Evolutionary conservation across 495 filamentous ascomycete species (phyloP).

Genomic region (Opeltia flavorubescens): DNA sequence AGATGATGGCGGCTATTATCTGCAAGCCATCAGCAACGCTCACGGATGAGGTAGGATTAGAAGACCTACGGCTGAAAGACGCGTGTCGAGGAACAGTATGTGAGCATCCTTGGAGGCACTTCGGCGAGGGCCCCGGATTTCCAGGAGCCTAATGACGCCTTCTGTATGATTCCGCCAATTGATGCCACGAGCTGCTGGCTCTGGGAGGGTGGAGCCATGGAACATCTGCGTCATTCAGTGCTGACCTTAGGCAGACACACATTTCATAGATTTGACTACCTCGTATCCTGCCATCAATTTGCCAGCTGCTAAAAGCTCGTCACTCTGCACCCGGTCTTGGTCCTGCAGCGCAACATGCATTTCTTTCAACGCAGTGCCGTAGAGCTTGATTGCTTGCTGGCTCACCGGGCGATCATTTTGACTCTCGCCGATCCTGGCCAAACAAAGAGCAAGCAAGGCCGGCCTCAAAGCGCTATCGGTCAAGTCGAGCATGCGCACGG

Average conservation of each 20-base stretch:
- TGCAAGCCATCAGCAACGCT: neutral
- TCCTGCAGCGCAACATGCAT: neutral
- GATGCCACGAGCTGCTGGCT: neutral
- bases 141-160: neutral
- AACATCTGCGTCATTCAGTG: neutral
- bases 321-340: neutral
- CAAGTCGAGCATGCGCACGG: neutral
- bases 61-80: neutral
- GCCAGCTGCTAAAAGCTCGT: neutral
- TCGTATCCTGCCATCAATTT: neutral
- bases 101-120: neutral
- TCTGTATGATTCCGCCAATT: neutral
- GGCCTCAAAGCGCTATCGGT: neutral
- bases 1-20: neutral
- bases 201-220: neutral
- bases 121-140: neutral
- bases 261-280: neutral
- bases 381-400: slow-evolving; percentile 1
- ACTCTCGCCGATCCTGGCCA: neutral
- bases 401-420: neutral
- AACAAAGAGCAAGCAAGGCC: neutral
- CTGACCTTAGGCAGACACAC: neutral
- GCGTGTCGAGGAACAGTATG: neutral
- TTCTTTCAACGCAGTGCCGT: neutral
- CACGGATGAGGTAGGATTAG: neutral